These are phyloP conservation scores for Fusarium keratoplasticum DNA, from an alignment of 2,329 filamentous ascomycete species.

Conservation along the genomic window DNA sequence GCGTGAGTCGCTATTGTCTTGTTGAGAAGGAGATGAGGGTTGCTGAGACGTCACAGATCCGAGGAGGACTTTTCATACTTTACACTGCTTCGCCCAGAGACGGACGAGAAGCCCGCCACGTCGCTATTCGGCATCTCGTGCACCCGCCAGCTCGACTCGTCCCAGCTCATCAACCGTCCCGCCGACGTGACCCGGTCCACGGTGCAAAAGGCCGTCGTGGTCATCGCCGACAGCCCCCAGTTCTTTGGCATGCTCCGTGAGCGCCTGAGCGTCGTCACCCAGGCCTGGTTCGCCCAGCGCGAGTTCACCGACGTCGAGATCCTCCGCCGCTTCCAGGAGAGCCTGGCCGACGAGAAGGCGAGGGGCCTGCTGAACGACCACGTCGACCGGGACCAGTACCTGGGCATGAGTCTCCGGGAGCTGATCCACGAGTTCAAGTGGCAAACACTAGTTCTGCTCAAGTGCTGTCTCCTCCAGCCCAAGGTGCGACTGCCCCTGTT, in stretches of 20 bases:
- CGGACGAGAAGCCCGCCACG: constrained; percentile 68
- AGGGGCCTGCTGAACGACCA: constrained; percentile 71
- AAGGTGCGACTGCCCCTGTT: constrained; percentile 70
- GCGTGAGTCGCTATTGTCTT: constrained; percentile 67
- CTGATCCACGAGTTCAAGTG: constrained; percentile 94
- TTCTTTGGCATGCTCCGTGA: constrained; percentile 92
- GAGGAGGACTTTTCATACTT: constrained; percentile 99
- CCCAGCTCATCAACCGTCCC: constrained; percentile 79
- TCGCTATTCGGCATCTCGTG: constrained; percentile 97
- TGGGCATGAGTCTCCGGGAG: constrained; percentile 89
- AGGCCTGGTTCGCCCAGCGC: constrained; percentile 94
- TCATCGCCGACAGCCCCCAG: constrained; percentile 91
- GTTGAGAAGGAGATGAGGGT: background rate
- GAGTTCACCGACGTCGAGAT: constrained; percentile 95
- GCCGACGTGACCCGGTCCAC: constrained; percentile 96
- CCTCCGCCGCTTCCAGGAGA: constrained; percentile 89
- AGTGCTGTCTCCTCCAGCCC: constrained; percentile 91
- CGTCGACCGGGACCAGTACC: constrained; percentile 84
- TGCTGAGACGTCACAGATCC: constrained; percentile 67
- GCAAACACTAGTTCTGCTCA: constrained; percentile 93
- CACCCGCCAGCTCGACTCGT: constrained; percentile 88
- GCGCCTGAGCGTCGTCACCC: constrained; percentile 88
- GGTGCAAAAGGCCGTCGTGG: constrained; percentile 97
- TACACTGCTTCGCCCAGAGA: constrained; percentile 79
- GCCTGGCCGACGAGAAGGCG: constrained; percentile 75